These are phyloP conservation scores for Tephrocybe sp. DNA, from an alignment of 768 basidiomycete species.

Conservation along the genomic window DNA sequence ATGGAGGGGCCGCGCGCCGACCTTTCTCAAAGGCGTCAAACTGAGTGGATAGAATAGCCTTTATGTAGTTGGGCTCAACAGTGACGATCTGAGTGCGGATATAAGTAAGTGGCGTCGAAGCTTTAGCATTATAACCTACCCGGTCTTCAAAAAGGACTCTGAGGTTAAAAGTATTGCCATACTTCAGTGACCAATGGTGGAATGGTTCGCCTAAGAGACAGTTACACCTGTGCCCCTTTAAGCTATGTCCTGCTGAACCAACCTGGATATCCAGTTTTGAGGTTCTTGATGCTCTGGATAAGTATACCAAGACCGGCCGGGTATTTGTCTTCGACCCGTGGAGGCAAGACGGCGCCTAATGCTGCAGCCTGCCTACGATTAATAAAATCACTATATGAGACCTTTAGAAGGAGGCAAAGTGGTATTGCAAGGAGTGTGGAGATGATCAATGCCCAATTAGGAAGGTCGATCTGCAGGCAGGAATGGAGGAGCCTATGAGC, in stretches of 20 bases:
- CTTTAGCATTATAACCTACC: constrained; percentile 15
- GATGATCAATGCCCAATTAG: constrained; percentile 11
- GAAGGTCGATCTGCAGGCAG: constrained; percentile 7
- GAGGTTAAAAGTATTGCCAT: constrained; percentile 24
- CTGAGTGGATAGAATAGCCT: constrained; percentile 44
- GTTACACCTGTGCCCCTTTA: background rate
- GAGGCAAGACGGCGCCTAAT: constrained; percentile 30
- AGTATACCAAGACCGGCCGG: constrained; percentile 22
- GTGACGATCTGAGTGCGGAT: constrained; percentile 33
- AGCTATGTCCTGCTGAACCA: constrained; percentile 1
- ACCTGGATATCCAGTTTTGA: constrained; percentile 33
- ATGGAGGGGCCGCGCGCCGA: background rate
- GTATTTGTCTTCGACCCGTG: constrained; percentile 24
- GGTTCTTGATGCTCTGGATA: constrained; percentile 18
- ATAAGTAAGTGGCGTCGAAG: background rate
- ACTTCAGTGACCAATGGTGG: constrained; percentile 19
- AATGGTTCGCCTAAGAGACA: constrained; percentile 25
- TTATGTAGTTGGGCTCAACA: constrained; percentile 45
- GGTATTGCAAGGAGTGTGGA: constrained; percentile 13
- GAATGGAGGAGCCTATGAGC: constrained; percentile 3
- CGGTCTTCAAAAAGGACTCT: constrained; percentile 28
- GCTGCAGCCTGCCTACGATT: constrained; percentile 26
- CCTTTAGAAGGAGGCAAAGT: constrained; percentile 10
- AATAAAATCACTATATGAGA: constrained; percentile 18
- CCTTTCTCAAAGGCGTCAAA: constrained; percentile 48